Base-by-base conservation (phyloP, 116 monocot species). In the Cymodocea nodosa region DNA sequence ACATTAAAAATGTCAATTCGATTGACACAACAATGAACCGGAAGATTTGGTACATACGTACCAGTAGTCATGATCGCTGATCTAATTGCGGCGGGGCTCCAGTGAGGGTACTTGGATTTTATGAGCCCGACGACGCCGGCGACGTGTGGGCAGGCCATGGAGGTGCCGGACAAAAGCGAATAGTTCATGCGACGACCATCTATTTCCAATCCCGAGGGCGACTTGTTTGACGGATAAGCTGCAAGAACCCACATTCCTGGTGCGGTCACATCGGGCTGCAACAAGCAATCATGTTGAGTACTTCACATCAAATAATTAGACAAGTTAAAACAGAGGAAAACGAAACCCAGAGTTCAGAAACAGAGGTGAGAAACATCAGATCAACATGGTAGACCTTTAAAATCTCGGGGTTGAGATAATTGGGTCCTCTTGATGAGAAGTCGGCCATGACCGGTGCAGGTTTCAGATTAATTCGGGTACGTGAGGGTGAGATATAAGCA, bases 231-330 rank as follows among this genome's bases (percentile, higher is more conserved):
- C 8, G 70, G 51, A 48, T 7, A 81, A 15, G 78, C 69, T 2
- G 85, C 81, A 25, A 85, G 70, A 30, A 85, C 48, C 14, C 51
- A 50, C 12, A 73, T 66, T 35, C 85, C 85, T 9, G 85, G 81
- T 12, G 85, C 85, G 13, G 75, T 73, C 15, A 82, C 61, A 35
- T 84, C 84, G 53, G 84, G 84, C 75, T 84, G 74, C 65, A 80
- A 50, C 22, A 16, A 49, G 34, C 4, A 23, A 8, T 10, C 30
- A 30, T 30, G 30, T 30, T 3, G 30, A 30, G 1, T 3, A 30
- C 2, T 30, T 30, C 30, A 30, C 30, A 30, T 30, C 30, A 30
- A 30, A 30, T 3, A 30, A 30, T 30, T 30, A n/a, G n/a, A n/a
- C n/a, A n/a, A n/a, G n/a, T n/a, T n/a, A n/a, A n/a, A n/a, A n/a